phyloP scores from a whole-genome alignment of 129 eudicot species.

The Helichrysum umbraculigerum region DNA sequence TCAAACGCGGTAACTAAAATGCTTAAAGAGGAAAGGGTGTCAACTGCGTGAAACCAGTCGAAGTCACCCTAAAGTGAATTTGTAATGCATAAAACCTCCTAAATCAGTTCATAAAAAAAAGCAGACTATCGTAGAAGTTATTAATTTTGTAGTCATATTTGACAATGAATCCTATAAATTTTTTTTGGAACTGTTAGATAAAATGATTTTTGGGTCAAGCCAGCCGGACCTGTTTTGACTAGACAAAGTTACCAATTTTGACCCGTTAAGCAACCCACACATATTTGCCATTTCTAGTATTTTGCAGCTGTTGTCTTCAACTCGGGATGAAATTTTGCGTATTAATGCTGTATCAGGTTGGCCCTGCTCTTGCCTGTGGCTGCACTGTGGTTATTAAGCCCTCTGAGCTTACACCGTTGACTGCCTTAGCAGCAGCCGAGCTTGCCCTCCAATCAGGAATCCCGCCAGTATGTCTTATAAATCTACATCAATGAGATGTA shows the following conservation, averaged over 20 bases:
- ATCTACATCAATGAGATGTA: neutral
- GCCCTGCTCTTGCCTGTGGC: conserved; percentile 98
- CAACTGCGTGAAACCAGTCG: neutral
- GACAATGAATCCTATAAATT: neutral
- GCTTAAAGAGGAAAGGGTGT: neutral
- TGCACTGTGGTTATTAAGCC: conserved; percentile 93
- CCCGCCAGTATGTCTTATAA: conserved; percentile 64
- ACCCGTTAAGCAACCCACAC: neutral
- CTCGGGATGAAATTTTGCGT: conserved; percentile 21
- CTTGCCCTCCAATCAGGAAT: conserved; percentile 90
- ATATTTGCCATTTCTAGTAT: neutral
- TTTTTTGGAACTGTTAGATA: neutral
- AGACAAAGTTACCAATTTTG: neutral
- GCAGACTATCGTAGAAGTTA: neutral
- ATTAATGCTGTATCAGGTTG: conserved; percentile 54
- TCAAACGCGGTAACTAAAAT: neutral
- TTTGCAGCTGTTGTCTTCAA: neutral
- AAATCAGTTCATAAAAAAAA: too few species aligned
- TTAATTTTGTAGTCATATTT: neutral
- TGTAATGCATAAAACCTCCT: neutral
- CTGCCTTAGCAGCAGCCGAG: conserved; percentile 95
- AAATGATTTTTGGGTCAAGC: neutral
- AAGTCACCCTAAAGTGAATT: neutral
- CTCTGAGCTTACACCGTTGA: conserved; percentile 89
- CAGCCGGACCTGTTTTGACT: neutral